Percentiles rank a stretch among this genome's conserved stretches.
These are phyloP conservation scores for Kluyveromyces starmeri DNA, from an alignment of 805 yeast species.

Conservation along the genomic window DNA sequence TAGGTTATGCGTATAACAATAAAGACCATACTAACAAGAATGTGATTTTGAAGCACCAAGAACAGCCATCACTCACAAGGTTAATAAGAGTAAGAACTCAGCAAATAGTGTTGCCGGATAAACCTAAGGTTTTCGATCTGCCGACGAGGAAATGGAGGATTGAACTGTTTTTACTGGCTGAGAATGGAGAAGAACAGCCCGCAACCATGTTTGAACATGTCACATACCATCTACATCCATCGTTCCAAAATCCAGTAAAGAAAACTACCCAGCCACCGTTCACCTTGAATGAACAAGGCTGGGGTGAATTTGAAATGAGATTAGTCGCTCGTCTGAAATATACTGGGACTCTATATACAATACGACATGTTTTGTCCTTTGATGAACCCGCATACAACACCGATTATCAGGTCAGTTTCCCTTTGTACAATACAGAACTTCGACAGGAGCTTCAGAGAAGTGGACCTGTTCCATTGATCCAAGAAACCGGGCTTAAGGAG, in stretches of 20 bases:
- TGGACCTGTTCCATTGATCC: slow-evolving; percentile 61
- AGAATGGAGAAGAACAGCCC: slow-evolving; percentile 67
- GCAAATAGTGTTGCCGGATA: slow-evolving; percentile 68
- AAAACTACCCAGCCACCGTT: slow-evolving; percentile 71
- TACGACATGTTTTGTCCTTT: slow-evolving; percentile 76
- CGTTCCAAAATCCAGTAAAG: slow-evolving; percentile 78
- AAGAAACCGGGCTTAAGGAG: slow-evolving; percentile 28
- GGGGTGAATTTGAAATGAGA: slow-evolving; percentile 94
- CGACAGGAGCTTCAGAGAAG: slow-evolving; percentile 58
- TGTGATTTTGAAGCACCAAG: slow-evolving; percentile 56
- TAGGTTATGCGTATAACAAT: too few relatives aligned
- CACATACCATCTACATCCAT: slow-evolving; percentile 85
- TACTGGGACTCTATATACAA: slow-evolving; percentile 37
- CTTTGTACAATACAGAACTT: slow-evolving; percentile 59
- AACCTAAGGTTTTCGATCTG: slow-evolving; percentile 70
- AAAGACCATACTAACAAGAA: too few relatives aligned
- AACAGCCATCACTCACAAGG: slow-evolving; percentile 47
- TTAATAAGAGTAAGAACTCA: slow-evolving; percentile 77
- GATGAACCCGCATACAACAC: slow-evolving; percentile 59
- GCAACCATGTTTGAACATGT: slow-evolving; percentile 79
- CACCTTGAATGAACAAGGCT: slow-evolving; percentile 78
- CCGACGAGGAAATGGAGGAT: slow-evolving; percentile 91
- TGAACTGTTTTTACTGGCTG: slow-evolving; percentile 61
- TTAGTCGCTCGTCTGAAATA: slow-evolving; percentile 55
- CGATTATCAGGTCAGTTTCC: slow-evolving; percentile 68